Evolutionary conservation across 305 asterid genomes (phyloP).

Genomic region (Solanum hybrid): DNA sequence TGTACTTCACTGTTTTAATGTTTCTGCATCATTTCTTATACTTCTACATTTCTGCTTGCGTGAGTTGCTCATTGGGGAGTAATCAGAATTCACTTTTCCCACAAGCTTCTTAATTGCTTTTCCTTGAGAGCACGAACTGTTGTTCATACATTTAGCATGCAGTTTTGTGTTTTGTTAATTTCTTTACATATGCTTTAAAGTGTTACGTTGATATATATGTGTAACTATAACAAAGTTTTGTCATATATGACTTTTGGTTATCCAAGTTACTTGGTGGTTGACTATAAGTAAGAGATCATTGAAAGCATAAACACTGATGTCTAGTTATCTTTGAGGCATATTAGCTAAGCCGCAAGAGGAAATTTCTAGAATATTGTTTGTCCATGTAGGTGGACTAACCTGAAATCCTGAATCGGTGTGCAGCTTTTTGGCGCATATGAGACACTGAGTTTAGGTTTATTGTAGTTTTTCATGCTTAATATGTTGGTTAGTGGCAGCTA

Average conservation of each 20-base stretch:
- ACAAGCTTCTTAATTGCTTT: background rate
- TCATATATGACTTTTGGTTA: background rate
- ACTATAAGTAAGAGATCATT: background rate
- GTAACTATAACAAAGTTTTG: background rate
- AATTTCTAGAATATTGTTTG: background rate
- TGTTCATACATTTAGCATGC: background rate
- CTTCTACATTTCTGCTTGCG: background rate
- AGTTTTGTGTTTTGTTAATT: background rate
- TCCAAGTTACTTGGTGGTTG: background rate
- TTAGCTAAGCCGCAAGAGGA: background rate
- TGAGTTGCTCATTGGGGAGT: background rate
- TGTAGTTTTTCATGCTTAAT: background rate
- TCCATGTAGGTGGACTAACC: background rate
- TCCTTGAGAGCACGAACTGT: background rate
- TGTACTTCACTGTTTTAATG: background rate
- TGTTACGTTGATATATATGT: background rate
- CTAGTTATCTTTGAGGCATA: background rate
- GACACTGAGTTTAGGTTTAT: background rate
- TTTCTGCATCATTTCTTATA: background rate
- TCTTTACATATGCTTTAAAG: background rate
- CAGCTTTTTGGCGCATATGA: background rate
- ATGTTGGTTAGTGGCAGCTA: background rate
- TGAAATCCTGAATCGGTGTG: background rate
- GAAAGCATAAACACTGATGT: background rate
- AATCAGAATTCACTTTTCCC: background rate